Evolutionary conservation across 2,329 filamentous ascomycete species (phyloP).

Genomic region (Fonsecaea erecta): DNA sequence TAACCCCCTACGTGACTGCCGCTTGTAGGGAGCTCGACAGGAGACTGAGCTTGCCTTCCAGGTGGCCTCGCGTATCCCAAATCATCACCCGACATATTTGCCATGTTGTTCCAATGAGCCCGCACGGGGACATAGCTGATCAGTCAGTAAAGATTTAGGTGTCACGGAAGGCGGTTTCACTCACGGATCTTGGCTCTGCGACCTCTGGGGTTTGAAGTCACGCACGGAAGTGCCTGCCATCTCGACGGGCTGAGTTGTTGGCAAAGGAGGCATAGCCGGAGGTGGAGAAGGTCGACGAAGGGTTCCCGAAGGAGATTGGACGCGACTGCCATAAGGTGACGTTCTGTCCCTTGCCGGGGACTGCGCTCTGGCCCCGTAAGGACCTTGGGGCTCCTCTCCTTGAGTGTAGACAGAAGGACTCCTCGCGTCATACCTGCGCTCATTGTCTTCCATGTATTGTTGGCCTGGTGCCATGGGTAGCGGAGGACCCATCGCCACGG

Average conservation of each 20-base stretch:
- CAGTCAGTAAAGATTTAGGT: slow-evolving; percentile 7
- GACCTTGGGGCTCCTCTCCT: slow-evolving; percentile 59
- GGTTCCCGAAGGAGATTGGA: slow-evolving; percentile 45
- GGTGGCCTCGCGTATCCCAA: slow-evolving; percentile 25
- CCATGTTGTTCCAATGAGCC: slow-evolving; percentile 42
- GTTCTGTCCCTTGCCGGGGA: slow-evolving; percentile 41
- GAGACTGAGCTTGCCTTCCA: slow-evolving; percentile 32
- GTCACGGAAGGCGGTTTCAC: slow-evolving; percentile 6
- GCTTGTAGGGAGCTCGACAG: slow-evolving; percentile 54
- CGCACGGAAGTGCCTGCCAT: slow-evolving; percentile 18
- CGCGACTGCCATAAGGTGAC: slow-evolving; percentile 34
- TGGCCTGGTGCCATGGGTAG: slow-evolving; percentile 23
- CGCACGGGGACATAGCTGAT: slow-evolving; percentile 52
- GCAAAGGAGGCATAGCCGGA: slow-evolving; percentile 61
- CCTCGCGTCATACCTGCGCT: slow-evolving; percentile 41
- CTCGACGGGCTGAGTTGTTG: slow-evolving; percentile 49
- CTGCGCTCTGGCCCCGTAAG: slow-evolving; percentile 62
- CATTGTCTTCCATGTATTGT: slow-evolving; percentile 29
- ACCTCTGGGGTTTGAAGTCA: slow-evolving; percentile 22
- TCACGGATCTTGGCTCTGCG: slow-evolving; percentile 34
- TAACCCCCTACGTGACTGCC: slow-evolving; percentile 51
- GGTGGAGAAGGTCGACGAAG: slow-evolving; percentile 61
- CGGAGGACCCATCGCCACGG: slow-evolving; percentile 21
- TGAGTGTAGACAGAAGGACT: slow-evolving; percentile 33
- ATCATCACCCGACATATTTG: slow-evolving; percentile 19